Evolutionary conservation across 306 rosid species (phyloP).

Genomic region (Casuarina cunninghamiana): DNA sequence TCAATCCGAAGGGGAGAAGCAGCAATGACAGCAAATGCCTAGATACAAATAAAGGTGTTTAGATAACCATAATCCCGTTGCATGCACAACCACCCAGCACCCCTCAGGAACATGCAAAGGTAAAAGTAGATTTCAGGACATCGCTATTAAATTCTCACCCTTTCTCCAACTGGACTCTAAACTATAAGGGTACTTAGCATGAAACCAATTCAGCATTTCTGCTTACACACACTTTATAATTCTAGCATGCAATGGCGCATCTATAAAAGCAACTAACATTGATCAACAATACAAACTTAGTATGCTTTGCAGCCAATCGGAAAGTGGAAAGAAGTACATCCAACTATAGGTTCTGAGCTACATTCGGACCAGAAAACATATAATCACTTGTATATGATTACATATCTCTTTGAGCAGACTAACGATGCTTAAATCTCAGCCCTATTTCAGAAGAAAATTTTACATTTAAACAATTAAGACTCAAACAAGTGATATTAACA

Average conservation of each 20-base stretch:
- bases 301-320: not conserved
- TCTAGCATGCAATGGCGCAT: not conserved
- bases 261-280: not conserved
- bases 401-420: not conserved
- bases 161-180: not conserved
- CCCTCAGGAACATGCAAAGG: not conserved
- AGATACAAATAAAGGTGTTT: slow-evolving; percentile 29
- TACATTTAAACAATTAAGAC: not conserved
- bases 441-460: not conserved
- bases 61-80: slow-evolving; percentile 8
- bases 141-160: not conserved
- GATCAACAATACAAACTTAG: not conserved
- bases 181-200: not conserved
- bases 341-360: not conserved
- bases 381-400: not conserved
- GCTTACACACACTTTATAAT: not conserved
- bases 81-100: not conserved
- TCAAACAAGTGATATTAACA: slow-evolving; percentile 1
- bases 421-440: not conserved
- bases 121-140: not conserved
- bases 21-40: slow-evolving; percentile 98
- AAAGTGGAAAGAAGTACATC: slow-evolving; percentile 4
- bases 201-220: not conserved
- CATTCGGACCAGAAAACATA: not conserved
- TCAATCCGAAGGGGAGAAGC: slow-evolving; percentile 86